Conservation (phyloP, 306 rosid species). For the Hippophae tibetana region DNA sequence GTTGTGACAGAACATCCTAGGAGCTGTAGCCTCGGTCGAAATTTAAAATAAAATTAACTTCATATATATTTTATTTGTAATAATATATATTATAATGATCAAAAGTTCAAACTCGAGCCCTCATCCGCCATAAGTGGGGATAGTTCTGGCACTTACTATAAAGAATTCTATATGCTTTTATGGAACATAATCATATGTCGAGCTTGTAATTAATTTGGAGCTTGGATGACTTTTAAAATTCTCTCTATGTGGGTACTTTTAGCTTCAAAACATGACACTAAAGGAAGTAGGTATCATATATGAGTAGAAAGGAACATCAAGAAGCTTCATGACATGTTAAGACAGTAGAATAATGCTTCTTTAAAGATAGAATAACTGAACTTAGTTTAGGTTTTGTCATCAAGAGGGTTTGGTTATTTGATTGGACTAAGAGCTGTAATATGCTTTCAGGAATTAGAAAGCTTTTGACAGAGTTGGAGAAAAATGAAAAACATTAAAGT, state of each 20-base stretch:
- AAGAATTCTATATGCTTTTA: not conserved
- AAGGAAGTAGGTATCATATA: not conserved
- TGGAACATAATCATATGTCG: not conserved
- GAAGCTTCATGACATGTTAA: not conserved
- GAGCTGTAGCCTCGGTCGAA: too few relatives aligned
- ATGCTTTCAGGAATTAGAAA: not conserved
- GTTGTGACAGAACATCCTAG: too few relatives aligned
- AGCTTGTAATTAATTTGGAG: not conserved
- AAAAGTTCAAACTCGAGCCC: too few relatives aligned
- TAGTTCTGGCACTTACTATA: not conserved
- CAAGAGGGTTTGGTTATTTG: not conserved
- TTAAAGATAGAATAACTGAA: not conserved
- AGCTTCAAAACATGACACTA: not conserved
- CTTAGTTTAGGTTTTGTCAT: not conserved
- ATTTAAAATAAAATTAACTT: too few relatives aligned
- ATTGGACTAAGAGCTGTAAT: not conserved
- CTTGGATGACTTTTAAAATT: not conserved
- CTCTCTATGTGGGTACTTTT: not conserved
- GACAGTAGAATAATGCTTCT: not conserved
- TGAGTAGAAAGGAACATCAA: not conserved
- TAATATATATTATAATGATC: too few relatives aligned
- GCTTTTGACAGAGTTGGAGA: not conserved
- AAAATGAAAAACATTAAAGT: not conserved
- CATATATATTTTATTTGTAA: too few relatives aligned
- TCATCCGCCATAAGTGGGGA: not conserved